These are phyloP conservation scores for Funneliformis mosseae DNA, from an alignment of 192 early-diverging fungal genomes.

Conservation along the genomic window DNA sequence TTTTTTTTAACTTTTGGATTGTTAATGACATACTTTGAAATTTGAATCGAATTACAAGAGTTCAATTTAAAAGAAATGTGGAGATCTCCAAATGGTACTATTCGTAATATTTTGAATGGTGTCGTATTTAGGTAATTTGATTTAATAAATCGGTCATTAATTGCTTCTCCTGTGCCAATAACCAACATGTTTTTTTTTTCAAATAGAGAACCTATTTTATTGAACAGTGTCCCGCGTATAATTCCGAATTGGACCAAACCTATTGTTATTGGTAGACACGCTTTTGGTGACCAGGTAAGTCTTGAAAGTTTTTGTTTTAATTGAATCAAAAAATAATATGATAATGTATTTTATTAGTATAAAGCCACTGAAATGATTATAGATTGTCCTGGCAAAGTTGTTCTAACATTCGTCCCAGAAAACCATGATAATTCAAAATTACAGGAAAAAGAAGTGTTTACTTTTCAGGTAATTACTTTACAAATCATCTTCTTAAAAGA, in stretches of 20 bases:
- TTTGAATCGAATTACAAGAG: slow-evolving; percentile 47
- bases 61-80: slow-evolving; percentile 96
- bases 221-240: slow-evolving; percentile 89
- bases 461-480: slow-evolving; percentile 53
- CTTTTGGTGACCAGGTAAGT: slow-evolving; percentile 90
- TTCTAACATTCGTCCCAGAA: slow-evolving; percentile 87
- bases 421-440: slow-evolving; percentile 56
- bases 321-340: not conserved
- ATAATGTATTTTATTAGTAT: slow-evolving; percentile 63
- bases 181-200: not conserved
- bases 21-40: not conserved
- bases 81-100: slow-evolving; percentile 96
- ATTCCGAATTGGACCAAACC: slow-evolving; percentile 93
- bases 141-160: not conserved
- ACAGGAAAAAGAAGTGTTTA: slow-evolving; percentile 71
- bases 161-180: not conserved
- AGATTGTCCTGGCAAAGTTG: slow-evolving; percentile 85
- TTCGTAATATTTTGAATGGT: slow-evolving; percentile 95
- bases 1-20: not conserved
- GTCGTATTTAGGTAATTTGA: slow-evolving; percentile 76
- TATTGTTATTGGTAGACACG: slow-evolving; percentile 96
- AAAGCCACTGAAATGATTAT: slow-evolving; percentile 94
- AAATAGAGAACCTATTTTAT: slow-evolving; percentile 85
- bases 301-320: not conserved
- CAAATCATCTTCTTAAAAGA: not conserved